These are phyloP conservation scores for Fusarium succisae DNA, from an alignment of 2,329 filamentous ascomycete species.

Conservation along the genomic window DNA sequence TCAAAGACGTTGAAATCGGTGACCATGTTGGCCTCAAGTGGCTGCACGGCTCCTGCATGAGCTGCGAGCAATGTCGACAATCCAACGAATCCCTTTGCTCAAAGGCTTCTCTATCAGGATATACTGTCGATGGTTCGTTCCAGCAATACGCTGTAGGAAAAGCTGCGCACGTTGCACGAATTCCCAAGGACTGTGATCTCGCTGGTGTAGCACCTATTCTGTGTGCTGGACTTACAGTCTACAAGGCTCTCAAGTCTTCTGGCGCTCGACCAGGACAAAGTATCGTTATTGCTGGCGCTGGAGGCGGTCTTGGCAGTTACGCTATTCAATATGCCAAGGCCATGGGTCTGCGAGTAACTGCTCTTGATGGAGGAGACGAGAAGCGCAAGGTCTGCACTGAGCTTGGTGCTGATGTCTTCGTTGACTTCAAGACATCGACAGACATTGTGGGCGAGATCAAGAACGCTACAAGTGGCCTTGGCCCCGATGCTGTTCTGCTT, in stretches of 20 bases:
- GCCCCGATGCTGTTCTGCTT: slow-evolving; percentile 85
- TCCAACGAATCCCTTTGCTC: slow-evolving; percentile 83
- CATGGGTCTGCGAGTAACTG: slow-evolving; percentile 81
- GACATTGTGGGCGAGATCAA: slow-evolving; percentile 80
- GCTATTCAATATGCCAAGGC: slow-evolving; percentile 87
- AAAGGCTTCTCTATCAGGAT: slow-evolving; percentile 78
- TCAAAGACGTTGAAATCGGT: slow-evolving; percentile 79
- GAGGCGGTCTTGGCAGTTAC: slow-evolving; percentile 78
- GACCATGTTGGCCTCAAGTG: slow-evolving; percentile 88
- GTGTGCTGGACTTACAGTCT: slow-evolving; percentile 85
- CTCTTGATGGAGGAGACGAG: slow-evolving; percentile 83
- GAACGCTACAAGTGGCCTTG: slow-evolving; percentile 77
- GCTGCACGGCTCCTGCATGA: slow-evolving; percentile 84
- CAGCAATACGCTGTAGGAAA: slow-evolving; percentile 89
- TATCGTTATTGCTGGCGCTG: slow-evolving; percentile 83
- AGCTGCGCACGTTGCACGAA: slow-evolving; percentile 80
- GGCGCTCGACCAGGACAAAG: slow-evolving; percentile 75
- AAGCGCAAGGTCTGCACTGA: slow-evolving; percentile 75
- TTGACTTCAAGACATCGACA: slow-evolving; percentile 79
- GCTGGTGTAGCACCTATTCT: slow-evolving; percentile 80
- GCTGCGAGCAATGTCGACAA: slow-evolving; percentile 81
- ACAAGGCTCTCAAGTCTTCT: slow-evolving; percentile 85
- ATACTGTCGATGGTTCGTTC: slow-evolving; percentile 89
- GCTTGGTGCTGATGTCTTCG: slow-evolving; percentile 75
- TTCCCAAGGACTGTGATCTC: slow-evolving; percentile 77